phyloP scores from a whole-genome alignment of 2,329 filamentous ascomycete species.

The Clonostachys rosea region DNA sequence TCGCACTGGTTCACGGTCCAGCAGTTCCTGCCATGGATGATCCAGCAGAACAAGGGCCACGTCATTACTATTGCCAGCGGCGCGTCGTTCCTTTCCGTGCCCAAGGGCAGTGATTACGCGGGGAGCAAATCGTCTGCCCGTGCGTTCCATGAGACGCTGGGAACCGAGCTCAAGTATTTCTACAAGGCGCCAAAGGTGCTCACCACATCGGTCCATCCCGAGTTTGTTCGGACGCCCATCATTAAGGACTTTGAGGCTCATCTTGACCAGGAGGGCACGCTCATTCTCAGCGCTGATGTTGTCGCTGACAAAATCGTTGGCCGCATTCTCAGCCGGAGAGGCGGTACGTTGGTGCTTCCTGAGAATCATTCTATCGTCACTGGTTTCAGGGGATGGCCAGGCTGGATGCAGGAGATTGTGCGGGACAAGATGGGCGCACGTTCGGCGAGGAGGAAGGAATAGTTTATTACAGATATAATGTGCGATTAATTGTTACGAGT shows the following conservation, averaged over 20 bases:
- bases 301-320: constrained; percentile 32
- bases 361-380: constrained; percentile 7
- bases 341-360: constrained; percentile 35
- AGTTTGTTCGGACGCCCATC: constrained; percentile 7
- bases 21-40: constrained; percentile 60
- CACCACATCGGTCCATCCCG: constrained; percentile 56
- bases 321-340: constrained; percentile 32
- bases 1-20: constrained; percentile 57
- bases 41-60: constrained; percentile 60
- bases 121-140: constrained; percentile 59
- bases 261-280: constrained; percentile 10
- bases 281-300: constrained; percentile 15
- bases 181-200: constrained; percentile 58
- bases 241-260: constrained; percentile 14
- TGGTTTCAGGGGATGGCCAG: constrained; percentile 25
- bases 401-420: constrained; percentile 14
- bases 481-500: too few relatives aligned
- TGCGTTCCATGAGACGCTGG: constrained; percentile 59
- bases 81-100: constrained; percentile 51
- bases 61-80: constrained; percentile 63
- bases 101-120: constrained; percentile 59
- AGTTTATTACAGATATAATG: too few relatives aligned
- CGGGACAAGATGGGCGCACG: neutral
- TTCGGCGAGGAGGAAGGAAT: too few relatives aligned
- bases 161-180: constrained; percentile 44